Conservation (phyloP, 2,329 filamentous ascomycete genomes). For the Colletotrichum echinochloae region DNA sequence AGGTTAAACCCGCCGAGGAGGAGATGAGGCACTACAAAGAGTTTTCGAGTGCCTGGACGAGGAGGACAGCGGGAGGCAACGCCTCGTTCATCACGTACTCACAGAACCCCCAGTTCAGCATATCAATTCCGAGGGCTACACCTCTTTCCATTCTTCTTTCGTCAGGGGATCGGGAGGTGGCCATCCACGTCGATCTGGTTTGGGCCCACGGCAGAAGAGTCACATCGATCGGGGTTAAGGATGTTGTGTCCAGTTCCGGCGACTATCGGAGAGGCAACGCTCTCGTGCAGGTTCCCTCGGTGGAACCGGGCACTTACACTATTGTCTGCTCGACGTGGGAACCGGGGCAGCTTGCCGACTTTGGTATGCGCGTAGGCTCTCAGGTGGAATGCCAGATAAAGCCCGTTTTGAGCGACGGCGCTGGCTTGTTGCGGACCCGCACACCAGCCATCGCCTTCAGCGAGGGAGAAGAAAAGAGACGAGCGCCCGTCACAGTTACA, state of each 20-base stretch:
- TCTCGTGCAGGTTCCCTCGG: conserved; percentile 69
- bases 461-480: conserved; percentile 53
- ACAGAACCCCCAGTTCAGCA: conserved; percentile 87
- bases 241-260: conserved; percentile 86
- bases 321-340: conserved; percentile 94
- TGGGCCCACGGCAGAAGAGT: conserved; percentile 82
- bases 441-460: conserved; percentile 68
- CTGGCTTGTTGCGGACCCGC: conserved; percentile 76
- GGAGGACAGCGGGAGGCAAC: conserved; percentile 86
- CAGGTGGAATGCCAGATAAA: conserved; percentile 66
- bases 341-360: conserved; percentile 78
- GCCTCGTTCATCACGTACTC: conserved; percentile 80
- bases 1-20: conserved; percentile 71
- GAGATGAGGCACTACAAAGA: conserved; percentile 70
- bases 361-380: conserved; percentile 80
- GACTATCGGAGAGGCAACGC: conserved; percentile 88
- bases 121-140: conserved; percentile 68
- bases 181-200: conserved; percentile 87
- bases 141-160: conserved; percentile 81
- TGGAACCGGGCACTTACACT: conserved; percentile 83
- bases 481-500: conserved; percentile 54
- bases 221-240: conserved; percentile 75
- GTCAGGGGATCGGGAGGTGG: conserved; percentile 72
- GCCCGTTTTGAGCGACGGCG: conserved; percentile 77
- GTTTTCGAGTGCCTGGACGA: conserved; percentile 77